Conservation (phyloP, 257 asterid species). For the Primulina tabacum region DNA sequence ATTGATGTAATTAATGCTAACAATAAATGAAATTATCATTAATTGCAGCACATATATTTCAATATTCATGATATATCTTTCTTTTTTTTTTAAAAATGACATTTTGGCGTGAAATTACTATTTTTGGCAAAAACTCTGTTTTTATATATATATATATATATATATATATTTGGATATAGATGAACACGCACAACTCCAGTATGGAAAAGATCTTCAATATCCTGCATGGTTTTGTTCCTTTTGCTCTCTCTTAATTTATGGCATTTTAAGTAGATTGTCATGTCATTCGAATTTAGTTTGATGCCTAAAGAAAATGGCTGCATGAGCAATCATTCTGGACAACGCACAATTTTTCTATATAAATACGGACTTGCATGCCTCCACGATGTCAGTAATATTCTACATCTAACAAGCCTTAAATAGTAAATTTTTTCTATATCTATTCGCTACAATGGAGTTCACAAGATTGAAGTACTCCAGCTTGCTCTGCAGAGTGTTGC, state of each 20-base stretch:
- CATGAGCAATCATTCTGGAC: slow-evolving; percentile 33
- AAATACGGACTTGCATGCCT: slow-evolving; percentile 21
- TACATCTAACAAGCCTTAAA: background rate
- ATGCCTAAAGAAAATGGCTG: slow-evolving; percentile 26
- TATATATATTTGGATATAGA: no score
- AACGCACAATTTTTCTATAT: slow-evolving; percentile 18
- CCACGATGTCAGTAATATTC: background rate
- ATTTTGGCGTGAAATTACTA: no score
- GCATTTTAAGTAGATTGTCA: slow-evolving; percentile 18
- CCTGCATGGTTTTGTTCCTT: background rate
- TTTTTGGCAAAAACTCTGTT: no score
- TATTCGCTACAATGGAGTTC: background rate
- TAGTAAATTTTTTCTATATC: no score
- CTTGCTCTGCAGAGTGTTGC: background rate
- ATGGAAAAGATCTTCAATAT: background rate
- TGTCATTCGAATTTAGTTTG: slow-evolving; percentile 17
- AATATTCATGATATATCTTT: no score
- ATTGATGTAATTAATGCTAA: no score
- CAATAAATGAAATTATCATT: no score
- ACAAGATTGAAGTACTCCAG: background rate
- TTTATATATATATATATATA: no score
- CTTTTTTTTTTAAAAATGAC: no score
- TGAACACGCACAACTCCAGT: slow-evolving; percentile 19
- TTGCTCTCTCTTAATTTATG: background rate
- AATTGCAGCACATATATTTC: no score